These are phyloP conservation scores for Leonotis leonurus DNA, from an alignment of 257 asterid genomes.

Conservation along the genomic window DNA sequence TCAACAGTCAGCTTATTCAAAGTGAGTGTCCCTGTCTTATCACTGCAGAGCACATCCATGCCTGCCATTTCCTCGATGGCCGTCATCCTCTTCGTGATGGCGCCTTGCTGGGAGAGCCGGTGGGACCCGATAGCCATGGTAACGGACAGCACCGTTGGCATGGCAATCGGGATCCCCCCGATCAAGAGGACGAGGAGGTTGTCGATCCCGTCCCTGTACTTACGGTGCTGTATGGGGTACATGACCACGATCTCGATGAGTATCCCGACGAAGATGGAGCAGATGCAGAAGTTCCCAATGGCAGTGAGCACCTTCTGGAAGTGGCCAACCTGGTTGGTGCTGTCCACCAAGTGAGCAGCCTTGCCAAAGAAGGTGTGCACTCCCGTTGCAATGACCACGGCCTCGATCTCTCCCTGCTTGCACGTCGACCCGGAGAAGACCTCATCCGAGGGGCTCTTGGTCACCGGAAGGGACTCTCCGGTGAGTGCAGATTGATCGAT, in stretches of 20 bases:
- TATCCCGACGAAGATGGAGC: constrained; percentile 81
- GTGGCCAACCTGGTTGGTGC: constrained; percentile 93
- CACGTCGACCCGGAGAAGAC: constrained; percentile 94
- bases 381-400: constrained; percentile 91
- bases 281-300: constrained; percentile 89
- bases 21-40: constrained; percentile 85
- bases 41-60: constrained; percentile 94
- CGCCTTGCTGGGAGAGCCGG: constrained; percentile 85
- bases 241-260: constrained; percentile 64
- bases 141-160: constrained; percentile 90
- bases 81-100: constrained; percentile 91
- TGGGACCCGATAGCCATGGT: constrained; percentile 97
- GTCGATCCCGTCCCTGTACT: constrained; percentile 85
- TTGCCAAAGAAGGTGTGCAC: constrained; percentile 96
- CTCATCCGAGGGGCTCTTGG: constrained; percentile 73
- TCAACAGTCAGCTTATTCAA: constrained; percentile 84
- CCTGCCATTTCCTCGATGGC: constrained; percentile 99
- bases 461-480: constrained; percentile 87
- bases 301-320: constrained; percentile 92
- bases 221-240: constrained; percentile 89
- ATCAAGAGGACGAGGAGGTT: constrained; percentile 78
- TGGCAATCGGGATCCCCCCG: constrained; percentile 94
- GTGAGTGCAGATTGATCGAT: constrained; percentile 87
- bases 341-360: constrained; percentile 93
- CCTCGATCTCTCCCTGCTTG: constrained; percentile 92